Evolutionary conservation across 2,329 filamentous ascomycete genomes (phyloP), one percentile per base, ranked within the genome.

Genomic region (Ophiostoma quercus): DNA sequence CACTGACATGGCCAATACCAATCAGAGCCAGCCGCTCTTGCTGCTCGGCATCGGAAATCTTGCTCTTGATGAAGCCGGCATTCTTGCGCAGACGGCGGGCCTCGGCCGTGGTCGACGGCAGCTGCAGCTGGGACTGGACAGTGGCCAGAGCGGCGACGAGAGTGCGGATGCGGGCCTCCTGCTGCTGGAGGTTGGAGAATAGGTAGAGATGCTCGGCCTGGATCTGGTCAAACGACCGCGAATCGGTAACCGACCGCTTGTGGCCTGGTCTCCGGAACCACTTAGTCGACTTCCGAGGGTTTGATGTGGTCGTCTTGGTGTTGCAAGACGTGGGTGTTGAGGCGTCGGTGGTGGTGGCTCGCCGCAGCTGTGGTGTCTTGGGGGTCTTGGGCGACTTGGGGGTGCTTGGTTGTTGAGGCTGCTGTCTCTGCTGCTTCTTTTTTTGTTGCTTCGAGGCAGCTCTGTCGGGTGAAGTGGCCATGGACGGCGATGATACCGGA

Each of bases 201-300:
- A 87, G 80, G 71, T 85, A 85, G 7, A 79, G 76, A 14, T 79
- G 78, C 73, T 88, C 84, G 3, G 76, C 75, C 68, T 81, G 3
- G 32, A 85, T 77, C 5, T 80, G 79, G 22, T 80, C 77, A 67
- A 82, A 79, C 0, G 80, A 75, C 1, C 82, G 78, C 3, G n/a
- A 57, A 19, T 65, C n/a, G 14, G 34, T 4, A 34, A n/a, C 2
- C 14, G 34, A 25, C 63, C 5, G n/a, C 37, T 14, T 9, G 37
- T 43, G 34, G 34, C 2, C 12, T 12, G 22, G 65, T 22, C 37
- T 29, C 8, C 11, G 34, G 37, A n/a, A 12, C 3, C n/a, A 41
- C n/a, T 22, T 41, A n/a, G 37, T 2, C 3, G 37, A 41, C n/a
- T 12, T 41, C 19, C 29, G 63, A 8, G 63, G 1, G 32, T 19